A percentile compares a stretch with the other conserved stretches of the same genome.
These are phyloP conservation scores for Lipomyces sp. DNA, from an alignment of 805 yeast genomes.

Conservation along the genomic window DNA sequence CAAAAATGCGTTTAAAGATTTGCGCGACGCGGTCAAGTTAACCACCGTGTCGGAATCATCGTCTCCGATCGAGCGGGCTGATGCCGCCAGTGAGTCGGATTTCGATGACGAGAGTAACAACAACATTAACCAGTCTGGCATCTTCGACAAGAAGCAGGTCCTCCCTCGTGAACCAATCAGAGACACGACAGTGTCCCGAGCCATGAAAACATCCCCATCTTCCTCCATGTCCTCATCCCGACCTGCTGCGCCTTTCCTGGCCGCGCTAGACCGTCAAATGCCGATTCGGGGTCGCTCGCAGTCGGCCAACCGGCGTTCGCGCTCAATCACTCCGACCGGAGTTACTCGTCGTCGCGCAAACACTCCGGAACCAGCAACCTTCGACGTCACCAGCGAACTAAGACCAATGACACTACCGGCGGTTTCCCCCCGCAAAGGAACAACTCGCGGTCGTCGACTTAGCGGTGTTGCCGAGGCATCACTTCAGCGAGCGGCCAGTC, in stretches of 20 bases:
- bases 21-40: slow-evolving; percentile 13
- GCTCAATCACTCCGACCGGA: slow-evolving; percentile 3
- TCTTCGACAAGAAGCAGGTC: slow-evolving; percentile 4
- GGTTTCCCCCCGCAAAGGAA: background rate
- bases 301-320: background rate
- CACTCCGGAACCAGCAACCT: background rate
- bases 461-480: background rate
- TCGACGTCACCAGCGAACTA: too few species aligned
- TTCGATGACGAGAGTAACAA: slow-evolving; percentile 19
- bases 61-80: slow-evolving; percentile 12
- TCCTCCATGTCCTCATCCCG: too few species aligned
- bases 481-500: slow-evolving; percentile 16
- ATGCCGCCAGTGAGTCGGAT: background rate
- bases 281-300: background rate
- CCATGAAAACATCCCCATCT: too few species aligned
- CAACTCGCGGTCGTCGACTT: slow-evolving; percentile 5
- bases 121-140: slow-evolving; percentile 12
- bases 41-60: background rate
- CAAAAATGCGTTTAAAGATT: slow-evolving; percentile 45
- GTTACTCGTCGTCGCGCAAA: background rate
- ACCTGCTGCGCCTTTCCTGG: slow-evolving; percentile 16
- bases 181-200: slow-evolving; percentile 20
- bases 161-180: slow-evolving; percentile 13
- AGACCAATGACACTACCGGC: background rate
- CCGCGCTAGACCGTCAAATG: slow-evolving; percentile 7